These are phyloP conservation scores for Apiospora aurea DNA, from an alignment of 2,329 filamentous ascomycete genomes.

Conservation along the genomic window DNA sequence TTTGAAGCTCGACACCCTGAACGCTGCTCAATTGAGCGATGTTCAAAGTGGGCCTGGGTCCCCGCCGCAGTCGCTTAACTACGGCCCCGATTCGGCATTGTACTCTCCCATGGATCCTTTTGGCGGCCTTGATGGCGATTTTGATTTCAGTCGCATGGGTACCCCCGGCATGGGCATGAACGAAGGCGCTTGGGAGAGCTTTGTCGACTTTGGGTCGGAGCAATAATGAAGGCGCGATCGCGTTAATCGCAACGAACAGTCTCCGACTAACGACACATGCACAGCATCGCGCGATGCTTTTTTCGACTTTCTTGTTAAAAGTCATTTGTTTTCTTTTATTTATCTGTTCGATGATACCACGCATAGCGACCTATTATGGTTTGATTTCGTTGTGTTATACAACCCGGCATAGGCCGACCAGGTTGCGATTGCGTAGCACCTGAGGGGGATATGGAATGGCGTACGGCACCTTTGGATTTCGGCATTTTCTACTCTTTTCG, in stretches of 20 bases:
- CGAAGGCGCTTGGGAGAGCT: slow-evolving; percentile 39
- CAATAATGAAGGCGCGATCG: slow-evolving; percentile 29
- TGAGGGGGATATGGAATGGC: slow-evolving; percentile 4
- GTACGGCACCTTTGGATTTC: slow-evolving; percentile 12
- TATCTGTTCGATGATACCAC: slow-evolving; percentile 28
- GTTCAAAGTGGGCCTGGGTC: neutral
- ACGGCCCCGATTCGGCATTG: slow-evolving; percentile 27
- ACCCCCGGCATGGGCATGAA: slow-evolving; percentile 33
- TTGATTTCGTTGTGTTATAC: slow-evolving; percentile 27
- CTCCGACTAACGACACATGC: neutral
- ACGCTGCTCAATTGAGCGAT: neutral
- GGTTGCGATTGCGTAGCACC: neutral
- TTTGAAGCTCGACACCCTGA: slow-evolving; percentile 8
- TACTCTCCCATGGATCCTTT: slow-evolving; percentile 32
- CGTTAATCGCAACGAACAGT: neutral
- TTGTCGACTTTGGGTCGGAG: slow-evolving; percentile 42
- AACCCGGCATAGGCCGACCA: neutral
- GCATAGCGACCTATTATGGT: slow-evolving; percentile 30
- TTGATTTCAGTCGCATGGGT: slow-evolving; percentile 31
- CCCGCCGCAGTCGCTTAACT: slow-evolving; percentile 19
- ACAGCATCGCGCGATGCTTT: neutral
- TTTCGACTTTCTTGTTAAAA: neutral
- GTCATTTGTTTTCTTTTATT: neutral
- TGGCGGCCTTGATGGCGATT: slow-evolving; percentile 27
- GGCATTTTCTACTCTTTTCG: neutral